Evolutionary conservation across 305 asterid species (phyloP).

Genomic region (Coffea humblotiana): DNA sequence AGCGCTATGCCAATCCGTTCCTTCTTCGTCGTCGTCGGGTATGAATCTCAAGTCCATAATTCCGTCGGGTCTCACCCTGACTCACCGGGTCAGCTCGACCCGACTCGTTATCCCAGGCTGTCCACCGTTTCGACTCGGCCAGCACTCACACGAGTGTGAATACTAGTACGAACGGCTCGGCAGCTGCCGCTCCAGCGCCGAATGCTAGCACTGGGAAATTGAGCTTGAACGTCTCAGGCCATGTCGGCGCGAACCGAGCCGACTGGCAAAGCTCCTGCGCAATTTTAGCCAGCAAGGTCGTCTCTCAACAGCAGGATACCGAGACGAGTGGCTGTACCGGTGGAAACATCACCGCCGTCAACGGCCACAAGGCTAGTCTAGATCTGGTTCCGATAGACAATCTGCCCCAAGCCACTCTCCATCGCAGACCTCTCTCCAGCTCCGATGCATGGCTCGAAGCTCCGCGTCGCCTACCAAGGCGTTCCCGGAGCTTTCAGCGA

Average conservation of each 20-base stretch:
- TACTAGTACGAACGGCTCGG: constrained; percentile 20
- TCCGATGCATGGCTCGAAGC: constrained; percentile 69
- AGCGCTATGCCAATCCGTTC: constrained; percentile 48
- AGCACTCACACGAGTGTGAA: constrained; percentile 23
- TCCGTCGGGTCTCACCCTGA: constrained; percentile 18
- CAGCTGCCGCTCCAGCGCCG: constrained; percentile 26
- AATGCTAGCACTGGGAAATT: neutral
- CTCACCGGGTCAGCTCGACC: constrained; percentile 23
- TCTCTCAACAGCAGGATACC: constrained; percentile 63
- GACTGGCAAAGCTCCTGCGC: constrained; percentile 97
- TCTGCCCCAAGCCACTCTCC: constrained; percentile 55
- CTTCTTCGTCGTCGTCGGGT: constrained; percentile 27
- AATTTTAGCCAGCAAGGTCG: constrained; percentile 77
- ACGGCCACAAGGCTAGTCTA: constrained; percentile 49
- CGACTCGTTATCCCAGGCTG: constrained; percentile 29
- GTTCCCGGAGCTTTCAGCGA: constrained; percentile 90
- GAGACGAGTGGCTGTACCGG: constrained; percentile 49
- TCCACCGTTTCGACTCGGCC: constrained; percentile 37
- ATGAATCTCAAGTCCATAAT: constrained; percentile 29
- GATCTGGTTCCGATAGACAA: constrained; percentile 57
- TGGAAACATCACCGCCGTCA: constrained; percentile 46
- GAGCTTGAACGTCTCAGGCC: constrained; percentile 29
- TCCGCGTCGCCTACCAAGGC: constrained; percentile 84
- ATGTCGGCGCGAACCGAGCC: constrained; percentile 36
- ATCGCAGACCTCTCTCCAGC: constrained; percentile 66